phyloP scores from a whole-genome alignment of 345 rosid genomes.

The Noccaea caerulescens region DNA sequence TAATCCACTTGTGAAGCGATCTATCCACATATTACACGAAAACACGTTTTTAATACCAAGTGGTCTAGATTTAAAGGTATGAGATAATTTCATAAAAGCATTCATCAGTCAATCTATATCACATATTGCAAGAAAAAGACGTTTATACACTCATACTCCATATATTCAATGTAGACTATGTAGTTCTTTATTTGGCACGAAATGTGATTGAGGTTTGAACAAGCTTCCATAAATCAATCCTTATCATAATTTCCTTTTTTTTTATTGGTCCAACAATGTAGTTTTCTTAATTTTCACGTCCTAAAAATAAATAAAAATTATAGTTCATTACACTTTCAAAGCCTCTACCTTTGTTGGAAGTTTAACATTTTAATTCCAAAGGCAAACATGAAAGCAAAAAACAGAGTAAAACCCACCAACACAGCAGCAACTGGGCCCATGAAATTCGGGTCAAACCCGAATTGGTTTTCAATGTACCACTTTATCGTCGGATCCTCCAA shows the following conservation, averaged over 20 bases:
- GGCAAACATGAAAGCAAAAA: conserved; percentile 76
- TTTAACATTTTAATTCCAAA: conserved; percentile 72
- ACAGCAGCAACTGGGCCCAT: conserved; percentile 68
- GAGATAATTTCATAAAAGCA: conserved; percentile 8
- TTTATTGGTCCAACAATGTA: background rate
- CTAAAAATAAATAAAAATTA: background rate
- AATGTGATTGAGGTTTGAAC: conserved; percentile 5
- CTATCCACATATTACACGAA: conserved; percentile 22
- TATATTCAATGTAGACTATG: no score
- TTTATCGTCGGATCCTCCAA: conserved; percentile 42
- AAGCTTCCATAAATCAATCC: background rate
- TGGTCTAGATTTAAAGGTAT: conserved; percentile 11
- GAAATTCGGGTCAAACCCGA: conserved; percentile 66
- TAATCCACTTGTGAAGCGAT: conserved; percentile 25
- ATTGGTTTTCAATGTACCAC: conserved; percentile 54
- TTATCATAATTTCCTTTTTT: background rate
- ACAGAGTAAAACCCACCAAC: conserved; percentile 61
- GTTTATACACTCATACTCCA: no score
- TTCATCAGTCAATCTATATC: no score
- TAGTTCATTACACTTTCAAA: background rate
- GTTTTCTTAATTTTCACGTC: background rate
- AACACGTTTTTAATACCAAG: conserved; percentile 26
- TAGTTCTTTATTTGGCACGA: background rate
- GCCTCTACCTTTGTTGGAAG: conserved; percentile 69
- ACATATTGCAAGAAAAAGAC: no score